Evolutionary conservation across 352 stramenopile species (phyloP).

Genomic region (Globisporangium lucens): DNA sequence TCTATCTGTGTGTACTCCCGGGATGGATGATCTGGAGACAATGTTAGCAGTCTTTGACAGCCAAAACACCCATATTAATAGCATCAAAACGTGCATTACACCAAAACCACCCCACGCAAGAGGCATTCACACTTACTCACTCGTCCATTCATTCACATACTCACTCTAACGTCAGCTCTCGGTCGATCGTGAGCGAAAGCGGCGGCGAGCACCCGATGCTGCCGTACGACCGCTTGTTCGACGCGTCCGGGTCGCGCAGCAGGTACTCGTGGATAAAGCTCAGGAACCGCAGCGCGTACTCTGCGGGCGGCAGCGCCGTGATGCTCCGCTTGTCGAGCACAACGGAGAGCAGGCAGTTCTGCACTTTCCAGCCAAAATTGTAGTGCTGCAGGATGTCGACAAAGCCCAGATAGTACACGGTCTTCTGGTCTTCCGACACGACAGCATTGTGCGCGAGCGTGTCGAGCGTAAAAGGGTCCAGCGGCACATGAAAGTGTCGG

Average conservation of each 20-base stretch:
- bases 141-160: background rate
- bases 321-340: constrained; percentile 76
- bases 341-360: constrained; percentile 68
- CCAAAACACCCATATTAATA: background rate
- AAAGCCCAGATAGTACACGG: constrained; percentile 83
- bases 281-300: constrained; percentile 85
- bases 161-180: constrained; percentile 4
- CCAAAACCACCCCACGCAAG: constrained; percentile 3
- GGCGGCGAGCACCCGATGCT: constrained; percentile 45
- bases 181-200: constrained; percentile 13
- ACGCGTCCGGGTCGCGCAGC: constrained; percentile 54
- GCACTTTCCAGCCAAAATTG: constrained; percentile 82
- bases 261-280: constrained; percentile 85
- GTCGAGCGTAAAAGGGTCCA: constrained; percentile 48
- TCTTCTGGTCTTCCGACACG: constrained; percentile 62
- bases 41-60: background rate
- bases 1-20: background rate
- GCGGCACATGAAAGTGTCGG: constrained; percentile 43
- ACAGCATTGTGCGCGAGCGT: constrained; percentile 74
- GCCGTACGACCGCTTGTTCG: constrained; percentile 65
- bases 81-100: background rate
- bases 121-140: constrained; percentile 1
- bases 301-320: constrained; percentile 72
- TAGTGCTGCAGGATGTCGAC: constrained; percentile 87
- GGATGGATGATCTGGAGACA: background rate